A percentile compares a stretch with the other conserved stretches of the same genome.
These are phyloP conservation scores for Globisporangium perplexum DNA, from an alignment of 352 stramenopile species.

Conservation along the genomic window DNA sequence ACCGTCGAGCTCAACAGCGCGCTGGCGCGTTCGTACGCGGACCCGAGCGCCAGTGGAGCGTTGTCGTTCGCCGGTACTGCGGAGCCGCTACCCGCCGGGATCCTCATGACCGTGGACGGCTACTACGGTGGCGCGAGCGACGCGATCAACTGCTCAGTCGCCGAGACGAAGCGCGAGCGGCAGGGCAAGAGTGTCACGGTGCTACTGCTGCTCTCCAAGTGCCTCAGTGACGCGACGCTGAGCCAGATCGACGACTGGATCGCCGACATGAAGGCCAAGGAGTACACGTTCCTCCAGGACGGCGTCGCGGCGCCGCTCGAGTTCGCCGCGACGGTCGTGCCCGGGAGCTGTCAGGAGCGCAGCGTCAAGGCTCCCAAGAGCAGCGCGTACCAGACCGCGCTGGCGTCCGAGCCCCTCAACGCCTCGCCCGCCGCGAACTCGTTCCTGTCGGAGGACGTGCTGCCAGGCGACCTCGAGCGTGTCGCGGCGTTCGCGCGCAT, in stretches of 20 bases:
- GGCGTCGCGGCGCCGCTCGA: conserved; percentile 2
- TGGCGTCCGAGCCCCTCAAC: background rate
- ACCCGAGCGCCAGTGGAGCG: background rate
- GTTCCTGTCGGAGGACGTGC: conserved; percentile 1
- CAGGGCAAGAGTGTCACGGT: conserved; percentile 21
- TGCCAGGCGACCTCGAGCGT: conserved; percentile 6
- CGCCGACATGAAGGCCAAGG: conserved; percentile 9
- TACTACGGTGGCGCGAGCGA: conserved; percentile 10
- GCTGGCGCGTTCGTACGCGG: conserved; percentile 7
- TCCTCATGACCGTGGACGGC: conserved; percentile 8
- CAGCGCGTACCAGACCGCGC: conserved; percentile 9
- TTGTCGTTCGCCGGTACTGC: conserved; percentile 4
- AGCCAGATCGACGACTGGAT: conserved; percentile 44
- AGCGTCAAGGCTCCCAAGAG: conserved; percentile 14
- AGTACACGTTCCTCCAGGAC: conserved; percentile 11
- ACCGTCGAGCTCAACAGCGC: conserved; percentile 8
- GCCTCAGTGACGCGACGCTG: conserved; percentile 35
- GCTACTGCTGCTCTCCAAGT: conserved; percentile 64
- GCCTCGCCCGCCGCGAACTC: background rate
- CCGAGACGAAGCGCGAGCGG: conserved; percentile 10
- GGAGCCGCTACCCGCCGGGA: conserved; percentile 7
- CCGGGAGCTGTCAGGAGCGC: conserved; percentile 28
- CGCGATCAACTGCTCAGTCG: conserved; percentile 5
- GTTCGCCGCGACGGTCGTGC: conserved; percentile 16
- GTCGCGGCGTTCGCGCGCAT: conserved; percentile 5